Evolutionary conservation across 257 asterid genomes (phyloP).

Genomic region (Nicotiana sylvestris): DNA sequence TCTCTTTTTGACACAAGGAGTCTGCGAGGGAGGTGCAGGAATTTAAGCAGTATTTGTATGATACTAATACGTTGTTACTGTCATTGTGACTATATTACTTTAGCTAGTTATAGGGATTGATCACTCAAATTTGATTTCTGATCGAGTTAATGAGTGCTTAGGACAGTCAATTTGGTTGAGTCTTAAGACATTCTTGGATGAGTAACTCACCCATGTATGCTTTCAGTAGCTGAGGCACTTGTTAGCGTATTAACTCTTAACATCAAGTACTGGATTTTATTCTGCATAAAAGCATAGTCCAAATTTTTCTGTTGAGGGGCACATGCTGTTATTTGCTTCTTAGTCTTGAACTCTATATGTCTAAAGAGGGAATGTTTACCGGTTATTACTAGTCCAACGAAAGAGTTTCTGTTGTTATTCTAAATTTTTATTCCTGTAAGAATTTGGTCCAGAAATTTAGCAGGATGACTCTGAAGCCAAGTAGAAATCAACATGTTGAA

Average conservation of each 20-base stretch:
- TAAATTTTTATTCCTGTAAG: neutral
- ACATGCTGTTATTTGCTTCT: neutral
- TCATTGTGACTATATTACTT: neutral
- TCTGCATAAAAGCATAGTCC: neutral
- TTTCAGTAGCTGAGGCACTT: constrained; percentile 8
- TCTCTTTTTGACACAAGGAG: neutral
- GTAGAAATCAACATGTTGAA: neutral
- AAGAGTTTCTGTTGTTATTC: neutral
- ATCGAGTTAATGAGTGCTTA: constrained; percentile 14
- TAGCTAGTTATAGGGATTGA: constrained; percentile 8
- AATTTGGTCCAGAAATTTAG: neutral
- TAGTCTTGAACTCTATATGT: too few species aligned
- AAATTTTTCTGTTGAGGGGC: neutral
- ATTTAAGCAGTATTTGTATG: neutral
- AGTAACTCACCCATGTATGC: neutral
- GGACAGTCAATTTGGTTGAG: constrained; percentile 10
- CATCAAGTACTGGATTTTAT: neutral
- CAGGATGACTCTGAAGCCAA: neutral
- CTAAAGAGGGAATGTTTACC: too few species aligned
- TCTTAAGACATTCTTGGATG: neutral
- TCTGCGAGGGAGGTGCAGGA: neutral
- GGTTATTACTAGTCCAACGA: too few species aligned
- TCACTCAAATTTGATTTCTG: constrained; percentile 13
- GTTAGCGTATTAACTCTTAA: neutral
- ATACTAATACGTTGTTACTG: neutral